Conservation (phyloP, 2,329 filamentous ascomycete genomes). For the Pestalotiopsis sp. region DNA sequence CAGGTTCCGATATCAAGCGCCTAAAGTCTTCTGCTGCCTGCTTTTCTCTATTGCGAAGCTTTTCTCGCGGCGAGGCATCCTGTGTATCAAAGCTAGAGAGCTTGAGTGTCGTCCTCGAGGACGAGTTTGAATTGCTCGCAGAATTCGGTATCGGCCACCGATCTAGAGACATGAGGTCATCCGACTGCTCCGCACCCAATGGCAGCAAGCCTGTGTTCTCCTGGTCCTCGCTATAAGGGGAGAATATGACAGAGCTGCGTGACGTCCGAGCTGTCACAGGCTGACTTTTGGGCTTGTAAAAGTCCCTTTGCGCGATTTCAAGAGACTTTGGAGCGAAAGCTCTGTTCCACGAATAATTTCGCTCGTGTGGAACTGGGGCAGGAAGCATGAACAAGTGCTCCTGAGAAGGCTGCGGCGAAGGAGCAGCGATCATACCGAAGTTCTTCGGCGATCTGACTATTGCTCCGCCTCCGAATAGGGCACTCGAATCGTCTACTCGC, state of each 20-base stretch:
- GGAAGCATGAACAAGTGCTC: conserved; percentile 14
- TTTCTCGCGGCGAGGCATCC: not conserved
- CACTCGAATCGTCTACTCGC: conserved; percentile 22
- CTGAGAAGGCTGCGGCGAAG: conserved; percentile 11
- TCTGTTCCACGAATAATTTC: conserved; percentile 24
- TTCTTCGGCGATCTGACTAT: conserved; percentile 25
- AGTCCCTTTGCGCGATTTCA: conserved; percentile 29
- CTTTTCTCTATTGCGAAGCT: not conserved
- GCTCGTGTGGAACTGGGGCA: conserved; percentile 12
- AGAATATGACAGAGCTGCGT: conserved; percentile 16
- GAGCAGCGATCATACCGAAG: conserved; percentile 15
- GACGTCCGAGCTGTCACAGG: conserved; percentile 16
- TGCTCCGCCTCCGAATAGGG: conserved; percentile 26
- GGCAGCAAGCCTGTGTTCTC: not conserved
- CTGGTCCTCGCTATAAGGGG: not conserved
- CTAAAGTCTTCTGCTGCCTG: conserved; percentile 4
- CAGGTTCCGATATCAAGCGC: not conserved
- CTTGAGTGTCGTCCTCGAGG: not conserved
- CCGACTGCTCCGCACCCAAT: not conserved
- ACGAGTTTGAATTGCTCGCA: not conserved
- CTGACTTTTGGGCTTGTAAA: conserved; percentile 16
- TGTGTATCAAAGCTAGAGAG: not conserved
- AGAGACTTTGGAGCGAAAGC: conserved; percentile 23
- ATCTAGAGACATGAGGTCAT: conserved; percentile 4
- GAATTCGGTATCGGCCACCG: conserved; percentile 3